Base-by-base conservation (phyloP, 805 yeast genomes). In the Kuraishia piskuri region DNA sequence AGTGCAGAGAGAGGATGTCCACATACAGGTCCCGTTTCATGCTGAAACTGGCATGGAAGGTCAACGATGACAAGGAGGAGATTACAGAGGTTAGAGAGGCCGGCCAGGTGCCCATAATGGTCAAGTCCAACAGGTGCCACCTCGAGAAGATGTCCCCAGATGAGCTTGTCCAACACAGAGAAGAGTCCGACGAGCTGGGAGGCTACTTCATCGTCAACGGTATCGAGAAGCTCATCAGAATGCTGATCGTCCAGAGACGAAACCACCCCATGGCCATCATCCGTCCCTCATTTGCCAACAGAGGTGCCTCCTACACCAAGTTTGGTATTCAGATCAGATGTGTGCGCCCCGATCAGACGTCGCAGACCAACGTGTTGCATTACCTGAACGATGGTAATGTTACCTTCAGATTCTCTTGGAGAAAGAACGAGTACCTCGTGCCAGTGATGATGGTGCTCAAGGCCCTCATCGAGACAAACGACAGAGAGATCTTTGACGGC, bases 181-280 rank as follows among this genome's bases (percentile, higher is more conserved):
- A 94, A 71, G 99, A 94, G 70, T 80, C 89, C 45, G 99, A 94
- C 68, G 99, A 94, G 67, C 74, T 90, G 56, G 99, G 99, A 58
- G 99, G 99, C 45, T 94, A 94, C 69, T 94, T 94, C 69, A 81
- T 90, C 60, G 91, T 92, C 56, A 92, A 92, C 67, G 99, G 99
- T 76, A 91, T 92, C 61, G 99, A 94, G 71, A 94, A 94, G 71
- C 77, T 94, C 63, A 83, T 94, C 63, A 88, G 99, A 73, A 90
- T 94, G 98, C 82, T 94, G 69, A 90, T 94, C 75, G 97, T 94
- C 20, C 99, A 92, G 73, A 85, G 98, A 69, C 82, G 99, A 71
- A 94, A 94, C 68, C 97, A 91, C 67, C 96, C 98, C 22, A 90
- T 94, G 97, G 98, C 98, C 12, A 83, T 94, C 63, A 86, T 90